Evolutionary conservation across 768 basidiomycete species (phyloP), one percentile per base, ranked within the genome.

Genomic region (Daedalea quercina): DNA sequence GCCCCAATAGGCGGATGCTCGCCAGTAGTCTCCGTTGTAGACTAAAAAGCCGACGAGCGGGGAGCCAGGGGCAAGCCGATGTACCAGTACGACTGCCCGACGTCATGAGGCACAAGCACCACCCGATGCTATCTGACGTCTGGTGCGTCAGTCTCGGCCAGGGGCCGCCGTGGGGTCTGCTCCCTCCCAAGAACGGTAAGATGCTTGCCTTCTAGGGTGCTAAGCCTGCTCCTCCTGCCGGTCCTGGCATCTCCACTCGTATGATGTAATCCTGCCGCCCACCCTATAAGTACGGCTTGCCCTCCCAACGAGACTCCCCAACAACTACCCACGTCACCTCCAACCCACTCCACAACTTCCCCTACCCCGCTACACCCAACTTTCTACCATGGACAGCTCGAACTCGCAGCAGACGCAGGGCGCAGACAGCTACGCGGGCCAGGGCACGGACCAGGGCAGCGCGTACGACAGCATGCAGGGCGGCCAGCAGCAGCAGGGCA

Each of bases 391-490:
- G 58, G 52, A 54, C 31, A 43, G 49, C 35, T 43, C 25, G 45
- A 46, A 25, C 41, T 25, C 9, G 34, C 26, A 4, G 11, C 52
- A 46, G 45, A 13, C 44, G 28, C 28, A 53, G 28, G 54, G 54
- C 50, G 44, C 50, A 23, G 26, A 57, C 54, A 52, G 52, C 56
- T 46, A 54, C 50, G 51, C 26, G 55, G 46, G 50, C 41, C 52
- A 54, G 47, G 51, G 54, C 26, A 51, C 50, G 47, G 57, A 52
- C 49, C 43, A 26, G 19, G 62, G 58, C 34, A 52, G 58, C 47
- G 53, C 48, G 11, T 64, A 65, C 56, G 61, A 59, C 56, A 49
- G 57, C 48, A 46, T 63, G 46, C 54, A 55, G 51, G 50, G 56
- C 20, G 47, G 51, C 43, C 28, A 31, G 28, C 28, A 31, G 28